Evolutionary conservation across 108 stramenopile genomes (phyloP).

Genomic region (Discostella pseudostelligera): DNA sequence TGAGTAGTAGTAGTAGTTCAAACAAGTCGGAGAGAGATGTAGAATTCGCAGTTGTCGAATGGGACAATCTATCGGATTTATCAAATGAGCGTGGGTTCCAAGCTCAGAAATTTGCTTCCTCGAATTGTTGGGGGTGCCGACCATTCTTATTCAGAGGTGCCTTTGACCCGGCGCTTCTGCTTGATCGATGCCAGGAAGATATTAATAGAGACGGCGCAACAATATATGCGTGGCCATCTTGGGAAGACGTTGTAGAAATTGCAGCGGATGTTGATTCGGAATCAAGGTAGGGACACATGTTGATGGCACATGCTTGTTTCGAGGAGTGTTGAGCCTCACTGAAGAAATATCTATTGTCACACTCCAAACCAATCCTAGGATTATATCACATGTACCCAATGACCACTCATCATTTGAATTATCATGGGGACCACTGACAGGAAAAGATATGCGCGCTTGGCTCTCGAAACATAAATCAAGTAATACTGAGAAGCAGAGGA

Average conservation of each 20-base stretch:
- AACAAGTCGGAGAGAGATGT: too few relatives aligned
- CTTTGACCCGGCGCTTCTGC: conserved; percentile 41
- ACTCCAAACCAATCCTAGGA: conserved; percentile 14
- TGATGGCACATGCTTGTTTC: background rate
- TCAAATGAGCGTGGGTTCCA: conserved; percentile 3
- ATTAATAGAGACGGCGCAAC: background rate
- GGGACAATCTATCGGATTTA: background rate
- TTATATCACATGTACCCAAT: conserved; percentile 54
- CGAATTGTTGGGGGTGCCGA: conserved; percentile 59
- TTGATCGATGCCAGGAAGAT: conserved; percentile 4
- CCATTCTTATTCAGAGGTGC: conserved; percentile 64
- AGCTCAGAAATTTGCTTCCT: conserved; percentile 22
- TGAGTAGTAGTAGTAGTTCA: too few relatives aligned
- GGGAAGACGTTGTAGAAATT: conserved; percentile 61
- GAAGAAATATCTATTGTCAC: background rate
- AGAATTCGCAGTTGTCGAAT: conserved; percentile 3
- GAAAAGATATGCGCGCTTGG: conserved; percentile 26
- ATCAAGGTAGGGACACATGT: conserved; percentile 32
- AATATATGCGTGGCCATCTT: conserved; percentile 45
- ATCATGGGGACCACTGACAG: conserved; percentile 59
- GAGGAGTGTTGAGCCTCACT: conserved; percentile 5
- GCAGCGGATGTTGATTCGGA: conserved; percentile 52
- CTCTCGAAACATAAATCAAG: conserved; percentile 13
- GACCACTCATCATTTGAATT: conserved; percentile 54
- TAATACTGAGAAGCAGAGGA: conserved; percentile 13